Evolutionary conservation across 1,139 yeast genomes (phyloP), one percentile per base, ranked within the genome.

Genomic region (Nakaseomyces sp.): DNA sequence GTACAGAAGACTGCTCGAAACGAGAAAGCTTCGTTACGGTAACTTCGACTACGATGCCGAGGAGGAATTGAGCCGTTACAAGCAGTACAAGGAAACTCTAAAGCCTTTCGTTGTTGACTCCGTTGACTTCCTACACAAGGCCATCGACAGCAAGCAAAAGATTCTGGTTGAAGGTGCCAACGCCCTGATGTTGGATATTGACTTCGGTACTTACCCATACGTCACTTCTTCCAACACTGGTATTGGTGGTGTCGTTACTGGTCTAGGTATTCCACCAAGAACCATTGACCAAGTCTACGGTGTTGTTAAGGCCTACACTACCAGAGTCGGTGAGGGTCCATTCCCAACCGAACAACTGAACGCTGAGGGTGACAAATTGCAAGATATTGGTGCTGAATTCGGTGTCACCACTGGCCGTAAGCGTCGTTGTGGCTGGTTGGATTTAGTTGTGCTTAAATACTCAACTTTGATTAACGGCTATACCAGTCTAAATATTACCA

Each of bases 391-490:
- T 58, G 95, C 91, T 47, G 96, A 91, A 69, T 87, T 65, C 61
- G 99, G 99, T 67, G 99, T 91, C 54, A 91, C 99, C 55, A 91
- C 99, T 37, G 98, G 99, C 53, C 84, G 99, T 73, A 89, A 89
- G 77, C 85, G 99, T 73, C 82, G 99, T 71, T 93, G 98, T 67
- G 99, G 99, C 45, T 91, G 99, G 99, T 79, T 91, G 61, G 99
- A 91, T 68, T 74, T 93, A 58, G 98, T 91, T 28, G 96, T 93
- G 33, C 73, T 91, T 67, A 85, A 83, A 66, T 91, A 91, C 70
- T 88, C 97, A 38, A 79, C 86, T 48, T 67, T 80, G 63, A 87
- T 91, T 67, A 91, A 91, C 63, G 98, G 98, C 45, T 91, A 89
- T 74, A 91, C 98, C 33, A 76, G 85, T 45, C 76, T 91, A 64